Evolutionary conservation across 2,329 filamentous ascomycete species (phyloP), one percentile per base, ranked within the genome.

Genomic region (Cryoendolithus antarcticus): DNA sequence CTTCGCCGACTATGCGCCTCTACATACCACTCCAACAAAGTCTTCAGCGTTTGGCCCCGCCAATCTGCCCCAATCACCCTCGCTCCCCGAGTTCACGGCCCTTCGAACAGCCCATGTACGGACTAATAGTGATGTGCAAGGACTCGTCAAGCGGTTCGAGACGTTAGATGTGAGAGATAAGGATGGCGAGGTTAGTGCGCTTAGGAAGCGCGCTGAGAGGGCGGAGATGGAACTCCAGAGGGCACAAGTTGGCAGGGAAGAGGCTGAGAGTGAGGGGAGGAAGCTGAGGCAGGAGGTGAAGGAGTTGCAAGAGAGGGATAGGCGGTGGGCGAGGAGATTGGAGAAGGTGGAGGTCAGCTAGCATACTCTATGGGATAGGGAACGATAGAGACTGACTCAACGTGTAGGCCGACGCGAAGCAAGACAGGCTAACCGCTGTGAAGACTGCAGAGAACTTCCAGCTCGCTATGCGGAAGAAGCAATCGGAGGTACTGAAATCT

Each of bases 91-190:
- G 32, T 48, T 60, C 29, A 34, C 46, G 27, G 37, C 49, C 8
- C 42, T 57, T 9, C 45, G 51, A 11, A 43, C 38, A 15, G 28
- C 39, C 31, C 64, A 67, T 53, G 61, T 60, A 10, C 69, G 74
- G 46, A 73, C 76, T 44, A 75, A 72, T 50, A 74, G 74, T 45
- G 57, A 59, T 13, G 76, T 82, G 4, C 68, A 77, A 49, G 64
- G 63, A 31, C 60, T 70, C 53, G 80, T 83, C 45, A 77, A 74
- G 53, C 80, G 82, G 58, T 84, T 85, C 60, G 82, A 85, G 63
- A 73, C 69, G 41, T 66, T 85, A 29, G 72, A 78, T 41, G 62
- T 70, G 41, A 63, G 64, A 52, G 67, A 70, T 50, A 58, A 59
- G 39, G 60, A 65, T 38, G 59, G 56, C 12, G 58, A 61, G 44